A percentile compares a stretch with the other conserved stretches of the same genome.
These are phyloP conservation scores for Phytophthora chlamydospora DNA, from an alignment of 352 stramenopile species.

Conservation along the genomic window DNA sequence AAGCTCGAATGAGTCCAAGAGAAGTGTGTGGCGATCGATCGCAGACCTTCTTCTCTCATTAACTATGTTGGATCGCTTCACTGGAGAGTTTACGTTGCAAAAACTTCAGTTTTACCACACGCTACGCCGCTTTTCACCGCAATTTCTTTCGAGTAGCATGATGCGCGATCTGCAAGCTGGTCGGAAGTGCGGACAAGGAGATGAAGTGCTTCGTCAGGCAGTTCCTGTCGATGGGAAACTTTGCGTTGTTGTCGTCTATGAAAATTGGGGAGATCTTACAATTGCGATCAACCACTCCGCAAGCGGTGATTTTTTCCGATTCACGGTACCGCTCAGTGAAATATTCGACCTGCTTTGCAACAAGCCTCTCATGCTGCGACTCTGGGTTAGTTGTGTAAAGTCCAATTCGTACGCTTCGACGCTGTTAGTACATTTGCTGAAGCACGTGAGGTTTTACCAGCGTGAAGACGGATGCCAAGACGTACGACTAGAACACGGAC, in stretches of 20 bases:
- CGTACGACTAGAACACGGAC: slow-evolving; percentile 13
- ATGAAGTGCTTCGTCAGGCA: slow-evolving; percentile 73
- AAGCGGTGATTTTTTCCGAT: slow-evolving; percentile 36
- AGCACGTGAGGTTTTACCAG: slow-evolving; percentile 39
- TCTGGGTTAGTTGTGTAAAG: slow-evolving; percentile 76
- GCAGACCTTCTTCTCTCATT: slow-evolving; percentile 58
- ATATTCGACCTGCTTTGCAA: slow-evolving; percentile 40
- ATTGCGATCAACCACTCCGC: slow-evolving; percentile 61
- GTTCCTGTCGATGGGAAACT: slow-evolving; percentile 48
- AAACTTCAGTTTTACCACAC: slow-evolving; percentile 79
- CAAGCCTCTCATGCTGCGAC: slow-evolving; percentile 55
- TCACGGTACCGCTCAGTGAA: slow-evolving; percentile 40
- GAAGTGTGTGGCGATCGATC: slow-evolving; percentile 28
- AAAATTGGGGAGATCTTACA: slow-evolving; percentile 82
- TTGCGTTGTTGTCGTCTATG: slow-evolving; percentile 63
- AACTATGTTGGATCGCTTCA: slow-evolving; percentile 78
- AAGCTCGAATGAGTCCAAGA: slow-evolving; percentile 17
- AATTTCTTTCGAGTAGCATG: slow-evolving; percentile 63
- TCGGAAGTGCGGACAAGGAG: slow-evolving; percentile 69
- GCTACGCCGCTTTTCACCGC: slow-evolving; percentile 52
- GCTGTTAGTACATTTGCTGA: slow-evolving; percentile 54
- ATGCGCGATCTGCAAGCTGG: slow-evolving; percentile 62
- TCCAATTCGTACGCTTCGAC: slow-evolving; percentile 64
- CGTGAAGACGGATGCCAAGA: slow-evolving; percentile 15
- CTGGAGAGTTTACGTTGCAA: slow-evolving; percentile 64